A percentile compares a stretch with the other conserved stretches of the same genome.
Conservation (phyloP, 495 filamentous ascomycete species). For the Neurospora hispaniola region DNA sequence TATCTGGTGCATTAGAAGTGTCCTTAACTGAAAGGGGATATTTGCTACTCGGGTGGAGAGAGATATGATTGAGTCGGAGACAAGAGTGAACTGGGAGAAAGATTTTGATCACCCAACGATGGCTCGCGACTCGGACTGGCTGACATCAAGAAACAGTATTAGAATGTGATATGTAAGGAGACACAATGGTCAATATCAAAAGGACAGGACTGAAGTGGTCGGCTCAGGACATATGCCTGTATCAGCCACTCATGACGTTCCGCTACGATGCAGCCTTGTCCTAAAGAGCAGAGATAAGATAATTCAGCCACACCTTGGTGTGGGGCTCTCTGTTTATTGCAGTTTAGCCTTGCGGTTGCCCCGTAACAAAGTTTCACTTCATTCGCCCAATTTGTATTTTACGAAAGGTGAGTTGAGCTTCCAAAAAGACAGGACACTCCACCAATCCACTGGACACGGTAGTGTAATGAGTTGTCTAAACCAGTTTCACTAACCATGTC, state of each 20-base stretch:
- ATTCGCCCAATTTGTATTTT: conserved; percentile 3
- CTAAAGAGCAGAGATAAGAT: neutral
- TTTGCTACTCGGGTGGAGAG: neutral
- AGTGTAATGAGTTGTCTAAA: conserved; percentile 28
- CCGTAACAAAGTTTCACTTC: neutral
- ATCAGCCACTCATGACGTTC: neutral
- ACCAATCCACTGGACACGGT: conserved; percentile 50
- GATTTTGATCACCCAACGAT: neutral
- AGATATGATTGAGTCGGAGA: neutral
- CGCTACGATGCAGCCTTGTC: neutral
- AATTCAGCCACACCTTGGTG: neutral
- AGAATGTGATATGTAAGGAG: neutral
- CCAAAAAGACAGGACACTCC: neutral
- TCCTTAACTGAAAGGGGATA: neutral
- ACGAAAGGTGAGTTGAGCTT: neutral
- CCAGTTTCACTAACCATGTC: neutral
- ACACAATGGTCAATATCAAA: neutral
- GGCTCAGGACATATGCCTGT: neutral
- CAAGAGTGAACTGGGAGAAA: neutral
- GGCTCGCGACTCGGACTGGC: neutral
- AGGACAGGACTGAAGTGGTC: neutral
- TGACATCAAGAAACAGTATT: neutral
- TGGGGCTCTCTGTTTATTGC: neutral
- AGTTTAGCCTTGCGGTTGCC: neutral
- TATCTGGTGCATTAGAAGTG: neutral